Evolutionary conservation across 2,329 filamentous ascomycete species (phyloP).

Genomic region (Cladophialophora yegresii): DNA sequence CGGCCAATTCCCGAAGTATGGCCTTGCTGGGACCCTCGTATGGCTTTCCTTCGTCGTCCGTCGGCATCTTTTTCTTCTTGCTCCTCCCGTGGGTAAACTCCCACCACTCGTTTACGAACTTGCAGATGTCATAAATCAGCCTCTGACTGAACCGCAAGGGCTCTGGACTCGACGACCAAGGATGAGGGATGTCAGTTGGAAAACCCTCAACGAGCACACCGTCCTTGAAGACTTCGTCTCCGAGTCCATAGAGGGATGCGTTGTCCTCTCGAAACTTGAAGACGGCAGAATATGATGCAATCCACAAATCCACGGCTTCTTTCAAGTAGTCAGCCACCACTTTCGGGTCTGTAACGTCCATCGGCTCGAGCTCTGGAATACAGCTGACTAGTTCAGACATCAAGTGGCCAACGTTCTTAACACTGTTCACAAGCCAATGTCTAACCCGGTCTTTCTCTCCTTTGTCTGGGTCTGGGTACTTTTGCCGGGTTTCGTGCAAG

Average conservation of each 20-base stretch:
- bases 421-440: slow-evolving; percentile 82
- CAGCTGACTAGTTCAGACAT: slow-evolving; percentile 77
- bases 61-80: slow-evolving; percentile 37
- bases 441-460: slow-evolving; percentile 78
- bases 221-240: slow-evolving; percentile 64
- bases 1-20: slow-evolving; percentile 29
- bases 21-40: slow-evolving; percentile 33
- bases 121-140: slow-evolving; percentile 33
- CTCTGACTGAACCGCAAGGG: slow-evolving; percentile 29
- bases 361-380: slow-evolving; percentile 70
- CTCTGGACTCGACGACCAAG: slow-evolving; percentile 73
- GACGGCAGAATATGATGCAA: slow-evolving; percentile 63
- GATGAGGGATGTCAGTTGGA: slow-evolving; percentile 66
- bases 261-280: slow-evolving; percentile 73
- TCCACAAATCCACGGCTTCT: slow-evolving; percentile 76
- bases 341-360: slow-evolving; percentile 55
- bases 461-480: slow-evolving; percentile 62
- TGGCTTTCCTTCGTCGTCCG: slow-evolving; percentile 32
- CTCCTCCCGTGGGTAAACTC: slow-evolving; percentile 34
- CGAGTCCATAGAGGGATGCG: slow-evolving; percentile 70
- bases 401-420: slow-evolving; percentile 70
- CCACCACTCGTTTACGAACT: slow-evolving; percentile 40
- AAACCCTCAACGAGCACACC: slow-evolving; percentile 67
- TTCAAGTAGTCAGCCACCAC: slow-evolving; percentile 51
- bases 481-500: slow-evolving; percentile 75